A percentile compares a stretch with the other conserved stretches of the same genome.
Evolutionary conservation across 1,284 basidiomycete species (phyloP).

Genomic region (Sparassis latifolia): DNA sequence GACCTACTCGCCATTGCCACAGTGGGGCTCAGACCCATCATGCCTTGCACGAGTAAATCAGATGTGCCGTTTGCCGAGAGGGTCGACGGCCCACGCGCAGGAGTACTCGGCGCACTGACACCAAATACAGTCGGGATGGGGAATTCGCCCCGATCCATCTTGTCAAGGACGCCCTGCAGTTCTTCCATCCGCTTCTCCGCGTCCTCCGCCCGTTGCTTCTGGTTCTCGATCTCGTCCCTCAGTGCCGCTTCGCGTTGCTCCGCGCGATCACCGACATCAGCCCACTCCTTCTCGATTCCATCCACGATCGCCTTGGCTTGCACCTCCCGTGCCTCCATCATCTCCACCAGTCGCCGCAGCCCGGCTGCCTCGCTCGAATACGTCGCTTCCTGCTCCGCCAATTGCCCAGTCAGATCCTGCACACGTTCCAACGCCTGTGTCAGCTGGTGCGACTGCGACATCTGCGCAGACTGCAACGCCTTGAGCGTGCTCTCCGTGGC

Average conservation of each 20-base stretch:
- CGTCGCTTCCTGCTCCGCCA: conserved; percentile 75
- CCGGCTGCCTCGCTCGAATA: conserved; percentile 71
- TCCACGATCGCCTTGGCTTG: conserved; percentile 75
- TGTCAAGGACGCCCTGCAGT: conserved; percentile 56
- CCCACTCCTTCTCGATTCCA: conserved; percentile 74
- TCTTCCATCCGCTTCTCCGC: conserved; percentile 57
- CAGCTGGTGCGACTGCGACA: conserved; percentile 59
- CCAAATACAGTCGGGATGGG: conserved; percentile 39
- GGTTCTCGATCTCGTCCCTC: conserved; percentile 60
- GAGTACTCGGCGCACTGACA: conserved; percentile 24
- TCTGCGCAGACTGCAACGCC: conserved; percentile 63
- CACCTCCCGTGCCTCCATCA: conserved; percentile 81
- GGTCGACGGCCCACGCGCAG: conserved; percentile 33
- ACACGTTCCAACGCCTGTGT: conserved; percentile 65
- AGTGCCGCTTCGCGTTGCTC: conserved; percentile 60
- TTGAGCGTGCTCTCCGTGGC: conserved; percentile 61
- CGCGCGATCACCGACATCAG: conserved; percentile 60
- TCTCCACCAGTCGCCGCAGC: conserved; percentile 62
- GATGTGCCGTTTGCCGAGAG: conserved; percentile 36
- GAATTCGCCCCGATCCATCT: conserved; percentile 63
- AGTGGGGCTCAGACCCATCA: conserved; percentile 73
- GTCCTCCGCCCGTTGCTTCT: conserved; percentile 51
- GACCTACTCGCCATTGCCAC: conserved; percentile 78
- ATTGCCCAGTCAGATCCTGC: conserved; percentile 63
- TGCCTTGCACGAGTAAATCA: conserved; percentile 40